Conservation (phyloP, 2,329 filamentous ascomycete genomes). For the Phaeosphaeriaceae sp. region DNA sequence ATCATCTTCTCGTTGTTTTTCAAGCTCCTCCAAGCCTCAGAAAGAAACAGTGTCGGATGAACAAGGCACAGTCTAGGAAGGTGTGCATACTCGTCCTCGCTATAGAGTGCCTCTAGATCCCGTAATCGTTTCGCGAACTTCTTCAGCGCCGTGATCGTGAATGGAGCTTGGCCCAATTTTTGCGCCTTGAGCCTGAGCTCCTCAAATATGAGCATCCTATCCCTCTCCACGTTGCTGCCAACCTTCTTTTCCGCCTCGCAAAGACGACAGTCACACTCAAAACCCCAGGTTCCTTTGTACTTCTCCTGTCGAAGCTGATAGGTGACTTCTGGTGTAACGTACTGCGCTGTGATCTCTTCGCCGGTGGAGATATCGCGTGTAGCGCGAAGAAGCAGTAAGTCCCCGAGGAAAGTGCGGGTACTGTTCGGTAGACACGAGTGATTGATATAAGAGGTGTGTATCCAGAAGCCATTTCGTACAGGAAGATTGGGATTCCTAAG, state of each 20-base stretch:
- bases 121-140: constrained; percentile 24
- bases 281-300: constrained; percentile 25
- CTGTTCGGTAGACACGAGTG: constrained; percentile 52
- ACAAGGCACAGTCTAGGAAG: constrained; percentile 30
- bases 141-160: constrained; percentile 28
- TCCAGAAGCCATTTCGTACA: constrained; percentile 49
- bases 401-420: constrained; percentile 50
- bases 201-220: constrained; percentile 22
- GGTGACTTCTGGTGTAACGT: constrained; percentile 29
- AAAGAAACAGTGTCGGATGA: constrained; percentile 30
- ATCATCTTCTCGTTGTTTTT: constrained; percentile 28
- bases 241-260: constrained; percentile 21
- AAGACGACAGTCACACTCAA: constrained; percentile 28
- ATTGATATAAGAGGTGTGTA: constrained; percentile 51
- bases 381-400: constrained; percentile 49
- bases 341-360: constrained; percentile 33
- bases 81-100: constrained; percentile 15
- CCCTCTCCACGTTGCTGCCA: constrained; percentile 2
- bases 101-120: constrained; percentile 26
- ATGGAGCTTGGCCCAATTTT: constrained; percentile 16
- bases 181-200: constrained; percentile 26
- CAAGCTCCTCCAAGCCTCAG: constrained; percentile 27
- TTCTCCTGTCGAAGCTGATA: constrained; percentile 23
- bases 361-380: constrained; percentile 37
- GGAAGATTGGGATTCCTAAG: constrained; percentile 17